A percentile compares a stretch with the other conserved stretches of the same genome.
Conservation (phyloP, 306 rosid genomes). For the Adenanthera pavonina region DNA sequence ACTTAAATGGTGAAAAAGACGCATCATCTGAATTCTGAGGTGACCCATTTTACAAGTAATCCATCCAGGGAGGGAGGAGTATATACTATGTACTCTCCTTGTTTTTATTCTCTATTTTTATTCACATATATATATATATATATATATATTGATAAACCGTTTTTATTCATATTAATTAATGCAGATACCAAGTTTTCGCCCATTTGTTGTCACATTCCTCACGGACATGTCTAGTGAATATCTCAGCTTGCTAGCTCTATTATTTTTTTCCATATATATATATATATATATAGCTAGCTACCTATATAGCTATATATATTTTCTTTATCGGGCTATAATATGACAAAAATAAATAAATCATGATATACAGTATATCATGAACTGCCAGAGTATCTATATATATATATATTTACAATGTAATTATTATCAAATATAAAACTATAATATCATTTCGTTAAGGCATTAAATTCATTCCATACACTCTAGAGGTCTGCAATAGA, state of each 20-base stretch:
- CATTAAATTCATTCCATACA: no score
- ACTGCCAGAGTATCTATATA: no score
- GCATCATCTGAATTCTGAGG: slow-evolving; percentile 41
- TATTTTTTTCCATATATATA: no score
- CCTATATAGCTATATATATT: no score
- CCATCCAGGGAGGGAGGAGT: not conserved
- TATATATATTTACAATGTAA: no score
- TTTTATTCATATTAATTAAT: not conserved
- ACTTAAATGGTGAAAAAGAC: slow-evolving; percentile 46
- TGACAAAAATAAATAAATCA: no score
- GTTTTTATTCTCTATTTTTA: slow-evolving; percentile 15
- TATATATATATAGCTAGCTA: no score
- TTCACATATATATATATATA: not conserved
- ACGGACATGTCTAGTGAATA: not conserved
- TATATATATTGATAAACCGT: not conserved
- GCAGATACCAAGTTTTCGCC: not conserved
- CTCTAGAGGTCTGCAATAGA: not conserved
- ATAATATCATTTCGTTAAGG: no score
- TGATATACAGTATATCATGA: no score
- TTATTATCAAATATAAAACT: no score
- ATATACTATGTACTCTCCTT: not conserved
- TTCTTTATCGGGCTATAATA: no score
- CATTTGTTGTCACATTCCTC: not conserved
- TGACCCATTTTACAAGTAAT: slow-evolving; percentile 55
- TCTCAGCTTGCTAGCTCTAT: not conserved